Evolutionary conservation across 805 yeast species (phyloP).

Genomic region (Sugiyamaella valdiviana): DNA sequence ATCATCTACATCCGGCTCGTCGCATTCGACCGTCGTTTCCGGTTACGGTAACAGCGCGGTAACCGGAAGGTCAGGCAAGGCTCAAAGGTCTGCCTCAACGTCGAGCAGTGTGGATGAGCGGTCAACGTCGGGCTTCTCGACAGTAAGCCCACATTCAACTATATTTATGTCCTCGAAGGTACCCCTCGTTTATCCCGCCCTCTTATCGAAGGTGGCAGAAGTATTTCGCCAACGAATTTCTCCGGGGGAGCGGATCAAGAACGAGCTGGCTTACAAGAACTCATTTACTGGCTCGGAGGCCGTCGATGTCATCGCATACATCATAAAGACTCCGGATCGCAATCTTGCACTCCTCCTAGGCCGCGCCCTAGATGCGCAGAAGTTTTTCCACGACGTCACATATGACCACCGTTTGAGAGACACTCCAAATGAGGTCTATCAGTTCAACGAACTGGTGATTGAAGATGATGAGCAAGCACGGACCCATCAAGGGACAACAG

Average conservation of each 20-base stretch:
- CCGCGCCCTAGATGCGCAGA: conserved; percentile 88
- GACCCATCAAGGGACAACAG: conserved; percentile 8
- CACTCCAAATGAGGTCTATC: conserved; percentile 80
- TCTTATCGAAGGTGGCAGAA: conserved; percentile 76
- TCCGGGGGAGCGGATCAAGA: conserved; percentile 74
- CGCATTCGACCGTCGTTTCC: background rate
- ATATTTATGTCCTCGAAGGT: conserved; percentile 44
- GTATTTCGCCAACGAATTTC: conserved; percentile 65
- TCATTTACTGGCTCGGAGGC: conserved; percentile 93
- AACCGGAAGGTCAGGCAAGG: conserved; percentile 1
- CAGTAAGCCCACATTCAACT: conserved; percentile 27
- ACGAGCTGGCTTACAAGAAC: conserved; percentile 86
- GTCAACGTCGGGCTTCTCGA: conserved; percentile 4
- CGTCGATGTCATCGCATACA: conserved; percentile 79
- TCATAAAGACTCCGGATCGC: conserved; percentile 84
- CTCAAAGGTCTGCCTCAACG: conserved; percentile 17
- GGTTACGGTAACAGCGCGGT: background rate
- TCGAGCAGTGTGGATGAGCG: conserved; percentile 11
- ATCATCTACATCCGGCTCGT: background rate
- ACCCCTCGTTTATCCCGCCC: conserved; percentile 84
- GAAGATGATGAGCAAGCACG: conserved; percentile 12
- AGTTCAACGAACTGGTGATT: conserved; percentile 40
- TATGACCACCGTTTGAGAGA: conserved; percentile 91
- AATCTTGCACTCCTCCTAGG: conserved; percentile 85
- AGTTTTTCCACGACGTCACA: conserved; percentile 89